Conservation (phyloP, 2,329 filamentous ascomycete genomes). For the Ceratocystis papillata region DNA sequence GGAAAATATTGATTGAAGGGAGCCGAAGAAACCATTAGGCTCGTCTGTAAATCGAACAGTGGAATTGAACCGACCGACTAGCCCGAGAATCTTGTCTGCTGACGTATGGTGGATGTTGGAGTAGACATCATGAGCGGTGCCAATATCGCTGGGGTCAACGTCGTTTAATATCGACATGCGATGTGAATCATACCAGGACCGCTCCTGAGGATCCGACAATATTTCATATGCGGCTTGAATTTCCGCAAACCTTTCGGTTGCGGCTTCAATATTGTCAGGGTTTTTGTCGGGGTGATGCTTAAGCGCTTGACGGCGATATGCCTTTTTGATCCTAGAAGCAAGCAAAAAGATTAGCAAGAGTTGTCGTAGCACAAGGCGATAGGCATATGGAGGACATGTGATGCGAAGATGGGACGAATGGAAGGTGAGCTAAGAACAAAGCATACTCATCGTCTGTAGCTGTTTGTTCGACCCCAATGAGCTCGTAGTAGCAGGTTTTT, state of each 20-base stretch:
- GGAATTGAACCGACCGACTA: slow-evolving; percentile 72
- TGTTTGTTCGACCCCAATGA: slow-evolving; percentile 60
- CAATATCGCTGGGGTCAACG: slow-evolving; percentile 39
- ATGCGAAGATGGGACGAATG: neutral
- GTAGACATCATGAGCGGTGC: slow-evolving; percentile 47
- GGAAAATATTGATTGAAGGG: slow-evolving; percentile 64
- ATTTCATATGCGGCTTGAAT: slow-evolving; percentile 90
- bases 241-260: slow-evolving; percentile 80
- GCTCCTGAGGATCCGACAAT: slow-evolving; percentile 89
- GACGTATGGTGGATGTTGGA: slow-evolving; percentile 66
- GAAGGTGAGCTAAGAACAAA: neutral
- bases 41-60: slow-evolving; percentile 70
- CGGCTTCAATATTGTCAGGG: slow-evolving; percentile 68
- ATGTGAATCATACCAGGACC: slow-evolving; percentile 96
- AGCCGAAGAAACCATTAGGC: slow-evolving; percentile 73
- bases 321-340: slow-evolving; percentile 66
- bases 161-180: slow-evolving; percentile 70
- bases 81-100: slow-evolving; percentile 62
- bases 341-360: slow-evolving; percentile 4
- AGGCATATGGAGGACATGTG: no score
- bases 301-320: slow-evolving; percentile 80
- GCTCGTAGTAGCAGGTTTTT: slow-evolving; percentile 76
- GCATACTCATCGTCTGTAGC: slow-evolving; percentile 72
- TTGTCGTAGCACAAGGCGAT: neutral
- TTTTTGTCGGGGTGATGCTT: slow-evolving; percentile 95